Conservation (phyloP, 225 moss, liverwort and hornwort genomes). For the Climacium dendroides region DNA sequence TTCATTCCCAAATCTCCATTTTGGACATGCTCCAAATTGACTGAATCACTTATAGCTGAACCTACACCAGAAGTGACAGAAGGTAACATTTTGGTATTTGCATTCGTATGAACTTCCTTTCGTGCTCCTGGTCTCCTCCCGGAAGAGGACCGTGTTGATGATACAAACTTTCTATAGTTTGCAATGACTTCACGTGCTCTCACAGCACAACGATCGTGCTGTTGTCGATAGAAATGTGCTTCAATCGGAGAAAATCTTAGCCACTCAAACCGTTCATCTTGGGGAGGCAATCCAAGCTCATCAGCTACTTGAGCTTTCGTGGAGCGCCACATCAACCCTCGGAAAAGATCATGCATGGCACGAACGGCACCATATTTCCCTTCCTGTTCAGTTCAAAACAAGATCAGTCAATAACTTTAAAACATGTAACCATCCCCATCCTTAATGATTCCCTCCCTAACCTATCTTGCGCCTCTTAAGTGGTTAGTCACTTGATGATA, state of each 20-base stretch:
- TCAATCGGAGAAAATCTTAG: slow-evolving; percentile 79
- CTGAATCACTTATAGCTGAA: background rate
- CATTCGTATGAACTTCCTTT: slow-evolving; percentile 1
- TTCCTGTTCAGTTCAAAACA: slow-evolving; percentile 40
- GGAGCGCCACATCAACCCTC: slow-evolving; percentile 87
- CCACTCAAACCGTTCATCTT: slow-evolving; percentile 69
- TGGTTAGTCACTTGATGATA: background rate
- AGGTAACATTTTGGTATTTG: background rate
- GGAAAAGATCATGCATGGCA: slow-evolving; percentile 78
- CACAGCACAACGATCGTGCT: slow-evolving; percentile 84
- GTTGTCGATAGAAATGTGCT: slow-evolving; percentile 87
- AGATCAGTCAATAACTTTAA: background rate
- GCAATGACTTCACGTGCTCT: slow-evolving; percentile 78
- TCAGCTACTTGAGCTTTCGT: slow-evolving; percentile 74
- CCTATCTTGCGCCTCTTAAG: background rate
- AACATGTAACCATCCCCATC: background rate
- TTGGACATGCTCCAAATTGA: slow-evolving; percentile 2
- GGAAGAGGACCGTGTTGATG: background rate
- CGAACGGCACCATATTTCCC: slow-evolving; percentile 52
- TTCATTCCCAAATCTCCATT: slow-evolving; percentile 11
- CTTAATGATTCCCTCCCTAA: background rate
- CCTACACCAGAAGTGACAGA: background rate
- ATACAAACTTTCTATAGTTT: slow-evolving; percentile 40
- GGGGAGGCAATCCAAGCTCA: slow-evolving; percentile 78
- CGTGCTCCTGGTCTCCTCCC: slow-evolving; percentile 4